Evolutionary conservation across 2,329 filamentous ascomycete species (phyloP).

Genomic region (Graphium sp.): DNA sequence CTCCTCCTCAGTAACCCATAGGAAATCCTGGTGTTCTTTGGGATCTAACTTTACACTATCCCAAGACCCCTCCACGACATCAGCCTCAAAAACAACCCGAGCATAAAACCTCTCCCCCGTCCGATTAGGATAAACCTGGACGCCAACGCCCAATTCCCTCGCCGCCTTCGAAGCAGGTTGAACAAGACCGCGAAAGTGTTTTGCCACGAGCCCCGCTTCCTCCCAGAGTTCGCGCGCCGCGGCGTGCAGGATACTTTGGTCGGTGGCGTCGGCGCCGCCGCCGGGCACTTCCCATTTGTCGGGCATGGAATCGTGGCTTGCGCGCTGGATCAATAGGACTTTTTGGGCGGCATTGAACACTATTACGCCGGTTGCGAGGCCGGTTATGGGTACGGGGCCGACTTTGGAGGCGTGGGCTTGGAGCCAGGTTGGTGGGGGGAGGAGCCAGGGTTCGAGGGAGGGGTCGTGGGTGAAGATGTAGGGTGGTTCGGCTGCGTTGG

Average conservation of each 20-base stretch:
- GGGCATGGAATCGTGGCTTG: constrained; percentile 24
- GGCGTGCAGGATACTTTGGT: constrained; percentile 21
- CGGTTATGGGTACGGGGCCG: no score
- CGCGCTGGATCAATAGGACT: constrained; percentile 28
- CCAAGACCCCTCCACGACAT: constrained; percentile 10
- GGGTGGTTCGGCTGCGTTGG: constrained; percentile 4
- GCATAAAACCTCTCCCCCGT: constrained; percentile 13
- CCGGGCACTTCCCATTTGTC: constrained; percentile 30
- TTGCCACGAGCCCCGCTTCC: constrained; percentile 22
- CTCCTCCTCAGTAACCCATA: constrained; percentile 22
- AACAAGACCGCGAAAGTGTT: constrained; percentile 12
- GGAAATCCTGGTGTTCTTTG: constrained; percentile 20
- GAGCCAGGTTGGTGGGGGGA: constrained; percentile 7
- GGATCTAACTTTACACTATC: constrained; percentile 17
- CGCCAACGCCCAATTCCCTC: constrained; percentile 2
- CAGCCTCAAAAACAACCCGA: constrained; percentile 18
- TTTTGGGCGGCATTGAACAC: constrained; percentile 15
- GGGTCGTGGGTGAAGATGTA: constrained; percentile 6
- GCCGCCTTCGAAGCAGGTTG: constrained; percentile 1
- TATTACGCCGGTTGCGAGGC: constrained; percentile 15
- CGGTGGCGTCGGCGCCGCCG: constrained; percentile 24
- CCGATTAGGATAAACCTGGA: constrained; percentile 16
- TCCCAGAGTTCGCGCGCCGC: constrained; percentile 30
- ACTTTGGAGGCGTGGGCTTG: constrained; percentile 4
- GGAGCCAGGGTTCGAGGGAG: constrained; percentile 7